These are phyloP conservation scores for Microthlaspi erraticum DNA, from an alignment of 345 rosid species.

Conservation along the genomic window DNA sequence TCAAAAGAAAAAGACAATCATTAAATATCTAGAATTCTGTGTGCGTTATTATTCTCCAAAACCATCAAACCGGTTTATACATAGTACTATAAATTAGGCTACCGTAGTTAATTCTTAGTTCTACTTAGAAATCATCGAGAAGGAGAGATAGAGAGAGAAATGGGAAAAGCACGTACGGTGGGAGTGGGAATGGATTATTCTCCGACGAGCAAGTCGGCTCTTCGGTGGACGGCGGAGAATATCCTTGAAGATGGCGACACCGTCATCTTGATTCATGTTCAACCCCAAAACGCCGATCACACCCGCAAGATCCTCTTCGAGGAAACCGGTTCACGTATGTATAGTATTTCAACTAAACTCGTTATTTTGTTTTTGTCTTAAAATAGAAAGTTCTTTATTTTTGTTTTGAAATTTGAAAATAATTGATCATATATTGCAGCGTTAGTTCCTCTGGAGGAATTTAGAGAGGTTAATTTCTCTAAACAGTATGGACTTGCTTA, in stretches of 20 bases:
- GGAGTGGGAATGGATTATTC: conserved; percentile 48
- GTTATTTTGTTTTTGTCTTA: no score
- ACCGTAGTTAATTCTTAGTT: background rate
- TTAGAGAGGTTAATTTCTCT: conserved; percentile 63
- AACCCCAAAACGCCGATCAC: conserved; percentile 45
- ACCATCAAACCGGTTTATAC: conserved; percentile 34
- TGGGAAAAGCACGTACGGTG: conserved; percentile 44
- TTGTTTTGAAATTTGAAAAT: background rate
- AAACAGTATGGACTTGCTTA: conserved; percentile 62
- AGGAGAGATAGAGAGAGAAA: conserved; percentile 14
- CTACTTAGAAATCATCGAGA: conserved; percentile 31
- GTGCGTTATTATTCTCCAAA: conserved; percentile 36
- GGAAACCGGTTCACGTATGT: conserved; percentile 49
- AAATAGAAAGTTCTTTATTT: no score
- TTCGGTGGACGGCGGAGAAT: conserved; percentile 46
- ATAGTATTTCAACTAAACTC: no score
- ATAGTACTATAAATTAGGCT: conserved; percentile 16
- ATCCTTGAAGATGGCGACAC: conserved; percentile 37
- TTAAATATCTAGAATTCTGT: conserved; percentile 31
- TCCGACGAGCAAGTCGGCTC: conserved; percentile 44
- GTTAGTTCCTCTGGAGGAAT: conserved; percentile 71
- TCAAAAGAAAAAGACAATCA: conserved; percentile 29
- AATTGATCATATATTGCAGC: conserved; percentile 53
- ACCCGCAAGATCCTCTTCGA: conserved; percentile 45
- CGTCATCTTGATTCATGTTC: conserved; percentile 44